Conservation (phyloP, 2,329 filamentous ascomycete species). For the Monilinia laxa region DNA sequence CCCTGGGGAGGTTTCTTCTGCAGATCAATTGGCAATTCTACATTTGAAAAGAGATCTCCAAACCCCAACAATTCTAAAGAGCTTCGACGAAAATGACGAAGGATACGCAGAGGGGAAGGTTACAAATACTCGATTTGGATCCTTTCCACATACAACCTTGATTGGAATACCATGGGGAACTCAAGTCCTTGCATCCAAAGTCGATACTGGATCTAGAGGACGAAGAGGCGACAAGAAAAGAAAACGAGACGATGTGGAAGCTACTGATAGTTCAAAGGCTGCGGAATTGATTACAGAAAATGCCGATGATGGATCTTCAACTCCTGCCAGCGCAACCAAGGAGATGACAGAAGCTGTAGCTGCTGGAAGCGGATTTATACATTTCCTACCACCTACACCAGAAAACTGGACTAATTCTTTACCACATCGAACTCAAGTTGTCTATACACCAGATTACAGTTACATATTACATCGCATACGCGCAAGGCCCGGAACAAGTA, state of each 20-base stretch:
- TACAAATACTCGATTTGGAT: slow-evolving; percentile 91
- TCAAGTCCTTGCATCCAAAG: slow-evolving; percentile 83
- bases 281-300: slow-evolving; percentile 25
- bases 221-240: slow-evolving; percentile 56
- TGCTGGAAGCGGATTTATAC: slow-evolving; percentile 69
- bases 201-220: slow-evolving; percentile 88
- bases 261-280: slow-evolving; percentile 25
- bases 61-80: slow-evolving; percentile 69
- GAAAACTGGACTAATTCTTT: slow-evolving; percentile 80
- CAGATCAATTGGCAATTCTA: slow-evolving; percentile 73
- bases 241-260: slow-evolving; percentile 45
- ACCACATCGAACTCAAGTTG: slow-evolving; percentile 80
- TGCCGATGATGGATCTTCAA: slow-evolving; percentile 36
- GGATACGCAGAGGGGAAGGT: slow-evolving; percentile 76
- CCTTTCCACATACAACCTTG: slow-evolving; percentile 77
- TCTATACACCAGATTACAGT: slow-evolving; percentile 85
- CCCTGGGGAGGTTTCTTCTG: slow-evolving; percentile 59
- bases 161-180: slow-evolving; percentile 84
- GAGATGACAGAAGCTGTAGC: slow-evolving; percentile 51
- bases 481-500: slow-evolving; percentile 66
- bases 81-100: slow-evolving; percentile 60
- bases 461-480: slow-evolving; percentile 77
- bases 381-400: slow-evolving; percentile 75
- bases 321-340: slow-evolving; percentile 35
- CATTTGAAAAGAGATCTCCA: slow-evolving; percentile 87